Evolutionary conservation across 1,139 yeast genomes (phyloP).

Genomic region (Candida tropicalis): DNA sequence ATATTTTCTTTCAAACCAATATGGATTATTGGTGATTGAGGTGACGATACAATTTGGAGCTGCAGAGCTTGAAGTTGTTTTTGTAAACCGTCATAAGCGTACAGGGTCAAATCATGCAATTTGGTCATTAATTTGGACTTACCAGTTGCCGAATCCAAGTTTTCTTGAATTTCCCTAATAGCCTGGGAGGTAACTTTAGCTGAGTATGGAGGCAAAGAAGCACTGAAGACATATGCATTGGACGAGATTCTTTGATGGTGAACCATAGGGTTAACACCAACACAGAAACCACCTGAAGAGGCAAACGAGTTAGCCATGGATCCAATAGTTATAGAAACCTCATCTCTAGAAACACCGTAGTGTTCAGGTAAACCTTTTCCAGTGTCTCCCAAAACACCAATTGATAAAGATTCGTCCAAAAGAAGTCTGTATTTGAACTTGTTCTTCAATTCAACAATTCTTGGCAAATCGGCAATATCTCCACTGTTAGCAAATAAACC

Average conservation of each 20-base stretch:
- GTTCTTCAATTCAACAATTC: constrained; percentile 72
- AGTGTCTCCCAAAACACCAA: constrained; percentile 81
- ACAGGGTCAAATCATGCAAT: constrained; percentile 29
- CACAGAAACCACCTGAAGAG: constrained; percentile 95
- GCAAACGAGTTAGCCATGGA: constrained; percentile 82
- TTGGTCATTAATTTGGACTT: constrained; percentile 30
- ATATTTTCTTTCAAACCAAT: constrained; percentile 50
- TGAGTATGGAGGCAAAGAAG: constrained; percentile 90
- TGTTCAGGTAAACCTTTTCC: constrained; percentile 89
- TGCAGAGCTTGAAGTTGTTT: constrained; percentile 22
- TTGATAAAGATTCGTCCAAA: constrained; percentile 82
- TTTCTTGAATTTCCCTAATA: constrained; percentile 39
- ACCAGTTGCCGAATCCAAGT: constrained; percentile 35
- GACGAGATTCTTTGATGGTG: constrained; percentile 82
- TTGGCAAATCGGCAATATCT: constrained; percentile 73
- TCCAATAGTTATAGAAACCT: constrained; percentile 84
- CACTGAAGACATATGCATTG: constrained; percentile 89
- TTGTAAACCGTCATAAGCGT: constrained; percentile 23
- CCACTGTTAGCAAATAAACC: constrained; percentile 85
- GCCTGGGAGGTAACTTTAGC: constrained; percentile 74
- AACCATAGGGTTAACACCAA: constrained; percentile 81
- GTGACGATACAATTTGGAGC: constrained; percentile 59
- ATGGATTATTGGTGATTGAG: constrained; percentile 69
- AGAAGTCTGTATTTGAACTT: constrained; percentile 83
- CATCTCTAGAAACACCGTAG: constrained; percentile 61